phyloP scores from a whole-genome alignment of 345 rosid genomes.

The Bretschneidera sinensis region DNA sequence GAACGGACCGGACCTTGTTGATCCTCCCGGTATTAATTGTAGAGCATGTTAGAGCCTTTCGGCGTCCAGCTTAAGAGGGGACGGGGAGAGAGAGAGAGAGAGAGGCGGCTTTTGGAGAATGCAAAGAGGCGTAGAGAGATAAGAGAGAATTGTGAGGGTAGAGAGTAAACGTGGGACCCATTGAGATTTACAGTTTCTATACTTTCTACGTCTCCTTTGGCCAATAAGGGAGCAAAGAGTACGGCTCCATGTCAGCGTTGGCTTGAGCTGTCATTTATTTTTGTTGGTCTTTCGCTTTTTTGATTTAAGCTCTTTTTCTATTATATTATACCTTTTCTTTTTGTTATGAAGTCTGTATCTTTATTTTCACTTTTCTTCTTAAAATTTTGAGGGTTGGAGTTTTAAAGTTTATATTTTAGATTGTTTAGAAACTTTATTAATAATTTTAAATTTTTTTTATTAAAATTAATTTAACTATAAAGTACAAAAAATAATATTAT shows the following conservation, averaged over 20 bases:
- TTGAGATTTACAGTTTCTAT: conserved; percentile 10
- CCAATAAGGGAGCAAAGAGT: background rate
- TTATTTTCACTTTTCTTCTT: no score
- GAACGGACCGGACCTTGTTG: no score
- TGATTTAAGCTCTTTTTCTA: background rate
- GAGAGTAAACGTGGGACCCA: background rate
- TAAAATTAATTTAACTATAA: no score
- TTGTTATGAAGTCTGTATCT: no score
- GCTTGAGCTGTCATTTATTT: no score
- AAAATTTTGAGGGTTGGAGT: no score
- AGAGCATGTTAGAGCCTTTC: conserved; percentile 5
- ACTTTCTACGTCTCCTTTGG: conserved; percentile 19
- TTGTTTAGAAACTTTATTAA: no score
- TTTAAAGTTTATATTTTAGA: no score
- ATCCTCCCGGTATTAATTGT: no score
- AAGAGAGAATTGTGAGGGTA: conserved; percentile 7
- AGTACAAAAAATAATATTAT: no score
- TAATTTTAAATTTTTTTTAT: no score
- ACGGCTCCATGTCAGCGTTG: conserved; percentile 30
- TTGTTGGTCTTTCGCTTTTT: background rate
- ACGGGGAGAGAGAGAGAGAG: background rate
- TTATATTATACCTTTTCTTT: background rate
- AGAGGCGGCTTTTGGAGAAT: conserved; percentile 55
- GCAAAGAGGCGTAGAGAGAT: conserved; percentile 38
- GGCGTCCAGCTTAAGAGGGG: conserved; percentile 3